Percentiles rank a stretch among this genome's conserved stretches.
Conservation (phyloP, 2,329 filamentous ascomycete species). For the Pseudopithomyces maydicus region DNA sequence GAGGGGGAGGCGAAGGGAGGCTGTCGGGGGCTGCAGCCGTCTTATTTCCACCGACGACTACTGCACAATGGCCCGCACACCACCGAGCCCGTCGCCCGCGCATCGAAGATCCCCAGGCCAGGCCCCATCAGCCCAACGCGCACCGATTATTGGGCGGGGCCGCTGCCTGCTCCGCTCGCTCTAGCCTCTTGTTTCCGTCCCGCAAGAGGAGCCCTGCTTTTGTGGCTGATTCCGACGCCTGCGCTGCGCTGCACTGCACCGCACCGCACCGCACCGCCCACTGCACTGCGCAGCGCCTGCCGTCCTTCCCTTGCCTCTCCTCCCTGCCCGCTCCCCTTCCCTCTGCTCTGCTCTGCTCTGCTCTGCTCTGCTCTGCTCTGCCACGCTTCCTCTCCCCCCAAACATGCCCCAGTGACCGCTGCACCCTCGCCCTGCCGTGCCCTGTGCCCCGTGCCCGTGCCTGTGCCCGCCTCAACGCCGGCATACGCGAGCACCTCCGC, state of each 20-base stretch:
- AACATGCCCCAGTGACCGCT: no score
- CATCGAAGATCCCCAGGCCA: no score
- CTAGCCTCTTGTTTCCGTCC: constrained; percentile 21
- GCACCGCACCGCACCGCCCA: neutral
- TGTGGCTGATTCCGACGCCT: constrained; percentile 12
- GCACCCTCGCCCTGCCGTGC: no score
- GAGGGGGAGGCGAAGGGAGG: neutral
- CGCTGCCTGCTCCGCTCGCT: constrained; percentile 9
- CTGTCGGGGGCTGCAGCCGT: neutral
- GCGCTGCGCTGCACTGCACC: no score
- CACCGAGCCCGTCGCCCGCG: no score
- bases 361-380: no score
- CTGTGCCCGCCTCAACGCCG: constrained; percentile 19
- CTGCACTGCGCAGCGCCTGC: neutral
- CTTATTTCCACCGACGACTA: neutral
- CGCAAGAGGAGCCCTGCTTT: constrained; percentile 7
- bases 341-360: no score
- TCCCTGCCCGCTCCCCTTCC: constrained; percentile 3
- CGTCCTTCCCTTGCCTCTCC: constrained; percentile 1
- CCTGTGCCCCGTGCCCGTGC: constrained; percentile 1
- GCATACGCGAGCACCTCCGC: constrained; percentile 17
- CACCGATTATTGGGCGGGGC: constrained; percentile 7
- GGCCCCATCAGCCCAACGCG: neutral
- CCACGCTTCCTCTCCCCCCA: neutral
- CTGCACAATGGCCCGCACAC: no score